These are phyloP conservation scores for Venturia pyrina DNA, from an alignment of 2,329 filamentous ascomycete species.

Conservation along the genomic window DNA sequence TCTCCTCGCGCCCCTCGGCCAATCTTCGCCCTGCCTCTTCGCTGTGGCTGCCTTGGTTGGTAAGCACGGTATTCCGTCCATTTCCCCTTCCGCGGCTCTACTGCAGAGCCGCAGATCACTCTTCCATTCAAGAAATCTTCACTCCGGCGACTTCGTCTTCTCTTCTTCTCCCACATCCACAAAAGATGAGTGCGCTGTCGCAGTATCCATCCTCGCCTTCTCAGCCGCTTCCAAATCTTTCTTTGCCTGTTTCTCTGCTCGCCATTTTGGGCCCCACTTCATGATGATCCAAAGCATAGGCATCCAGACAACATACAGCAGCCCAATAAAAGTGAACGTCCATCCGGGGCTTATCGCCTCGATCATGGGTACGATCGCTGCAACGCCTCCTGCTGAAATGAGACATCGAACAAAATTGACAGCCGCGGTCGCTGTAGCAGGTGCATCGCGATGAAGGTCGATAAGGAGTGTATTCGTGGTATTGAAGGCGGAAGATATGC, in stretches of 20 bases:
- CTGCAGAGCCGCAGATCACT: neutral
- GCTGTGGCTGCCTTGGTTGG: too few relatives aligned
- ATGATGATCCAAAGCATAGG: conserved; percentile 10
- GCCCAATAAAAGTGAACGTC: conserved; percentile 20
- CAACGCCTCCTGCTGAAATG: conserved; percentile 50
- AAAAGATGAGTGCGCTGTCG: neutral
- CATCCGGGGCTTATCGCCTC: conserved; percentile 48
- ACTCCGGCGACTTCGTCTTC: neutral
- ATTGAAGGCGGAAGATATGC: conserved; percentile 50
- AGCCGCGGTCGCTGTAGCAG: conserved; percentile 53
- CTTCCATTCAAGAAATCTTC: neutral
- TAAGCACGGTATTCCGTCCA: neutral
- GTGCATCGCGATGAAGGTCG: conserved; percentile 42
- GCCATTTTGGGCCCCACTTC: conserved; percentile 9
- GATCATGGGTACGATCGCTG: conserved; percentile 51
- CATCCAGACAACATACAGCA: conserved; percentile 9
- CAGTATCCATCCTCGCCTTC: neutral
- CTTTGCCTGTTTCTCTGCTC: conserved; percentile 6
- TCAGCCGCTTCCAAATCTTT: conserved; percentile 1
- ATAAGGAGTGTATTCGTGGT: conserved; percentile 32
- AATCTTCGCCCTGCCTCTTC: too few relatives aligned
- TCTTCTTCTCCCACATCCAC: neutral
- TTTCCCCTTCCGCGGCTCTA: neutral
- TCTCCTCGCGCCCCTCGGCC: too few relatives aligned
- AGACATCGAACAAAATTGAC: conserved; percentile 55